phyloP scores from a whole-genome alignment of 176 grass and related monocot genomes.

The Ensete ventricosum region DNA sequence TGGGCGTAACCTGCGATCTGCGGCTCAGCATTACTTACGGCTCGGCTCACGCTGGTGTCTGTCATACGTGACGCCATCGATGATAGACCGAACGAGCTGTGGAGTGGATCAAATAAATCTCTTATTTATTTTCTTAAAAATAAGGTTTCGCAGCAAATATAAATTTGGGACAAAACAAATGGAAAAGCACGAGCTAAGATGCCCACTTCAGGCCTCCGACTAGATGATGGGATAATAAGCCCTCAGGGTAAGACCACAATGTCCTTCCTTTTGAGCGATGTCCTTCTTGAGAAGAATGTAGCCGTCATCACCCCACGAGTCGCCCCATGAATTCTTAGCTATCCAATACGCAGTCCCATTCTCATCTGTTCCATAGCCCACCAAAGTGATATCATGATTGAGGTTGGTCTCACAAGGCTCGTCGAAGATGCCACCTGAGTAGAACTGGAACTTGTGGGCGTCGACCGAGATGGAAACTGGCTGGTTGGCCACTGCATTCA shows the following conservation, averaged over 20 bases:
- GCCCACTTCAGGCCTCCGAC: background rate
- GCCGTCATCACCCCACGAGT: background rate
- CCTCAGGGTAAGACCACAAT: background rate
- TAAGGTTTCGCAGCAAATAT: too few relatives aligned
- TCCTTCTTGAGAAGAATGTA: background rate
- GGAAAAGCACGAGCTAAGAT: too few relatives aligned
- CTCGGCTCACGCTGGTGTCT: too few relatives aligned
- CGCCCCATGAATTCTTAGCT: background rate
- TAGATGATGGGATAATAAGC: background rate
- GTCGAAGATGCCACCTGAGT: slow-evolving; percentile 30
- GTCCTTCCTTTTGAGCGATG: background rate
- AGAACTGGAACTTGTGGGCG: slow-evolving; percentile 25
- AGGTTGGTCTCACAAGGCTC: slow-evolving; percentile 23
- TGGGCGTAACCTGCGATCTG: too few relatives aligned
- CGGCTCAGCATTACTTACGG: too few relatives aligned
- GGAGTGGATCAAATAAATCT: too few relatives aligned
- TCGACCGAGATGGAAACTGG: slow-evolving; percentile 29
- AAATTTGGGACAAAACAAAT: too few relatives aligned
- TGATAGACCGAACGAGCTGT: too few relatives aligned
- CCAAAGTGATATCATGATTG: slow-evolving; percentile 30
- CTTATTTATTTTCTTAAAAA: too few relatives aligned
- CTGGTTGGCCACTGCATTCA: slow-evolving; percentile 24
- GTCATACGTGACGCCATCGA: too few relatives aligned
- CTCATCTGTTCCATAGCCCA: slow-evolving; percentile 24
- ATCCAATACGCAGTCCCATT: background rate